phyloP scores from a whole-genome alignment of 2,329 filamentous ascomycete genomes.

The Leptographium galeiforme region DNA sequence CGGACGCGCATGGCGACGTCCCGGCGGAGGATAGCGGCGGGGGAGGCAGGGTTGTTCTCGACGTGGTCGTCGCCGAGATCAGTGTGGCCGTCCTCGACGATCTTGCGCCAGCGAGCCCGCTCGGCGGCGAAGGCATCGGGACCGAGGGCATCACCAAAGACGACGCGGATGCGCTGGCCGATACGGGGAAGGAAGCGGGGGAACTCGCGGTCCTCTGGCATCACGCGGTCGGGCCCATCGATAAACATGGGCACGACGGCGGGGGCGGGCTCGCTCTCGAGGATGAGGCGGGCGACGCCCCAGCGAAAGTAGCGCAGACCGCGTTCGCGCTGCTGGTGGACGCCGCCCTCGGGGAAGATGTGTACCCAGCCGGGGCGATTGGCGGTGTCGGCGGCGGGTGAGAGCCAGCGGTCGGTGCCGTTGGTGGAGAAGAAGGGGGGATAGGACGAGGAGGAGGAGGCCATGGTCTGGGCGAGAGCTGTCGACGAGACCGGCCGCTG shows the following conservation, averaged over 20 bases:
- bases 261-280: slow-evolving; percentile 73
- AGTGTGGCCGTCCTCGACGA: slow-evolving; percentile 28
- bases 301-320: slow-evolving; percentile 96
- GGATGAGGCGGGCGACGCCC: slow-evolving; percentile 81
- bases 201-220: slow-evolving; percentile 70
- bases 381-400: slow-evolving; percentile 57
- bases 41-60: background rate
- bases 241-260: slow-evolving; percentile 91
- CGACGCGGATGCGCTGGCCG: slow-evolving; percentile 56
- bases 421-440: slow-evolving; percentile 54
- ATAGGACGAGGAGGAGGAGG: slow-evolving; percentile 13
- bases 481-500: background rate
- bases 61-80: slow-evolving; percentile 35
- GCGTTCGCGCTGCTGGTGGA: slow-evolving; percentile 70
- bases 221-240: slow-evolving; percentile 75
- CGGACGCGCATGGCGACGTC: slow-evolving; percentile 71
- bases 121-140: slow-evolving; percentile 67
- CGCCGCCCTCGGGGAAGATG: slow-evolving; percentile 89
- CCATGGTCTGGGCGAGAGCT: slow-evolving; percentile 1
- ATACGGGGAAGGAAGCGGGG: slow-evolving; percentile 70
- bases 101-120: slow-evolving; percentile 56
- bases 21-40: slow-evolving; percentile 39
- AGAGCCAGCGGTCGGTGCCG: slow-evolving; percentile 49
- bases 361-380: slow-evolving; percentile 79
- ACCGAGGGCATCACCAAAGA: slow-evolving; percentile 69